Evolutionary conservation across 2,329 filamentous ascomycete species (phyloP), one percentile per base, ranked within the genome.

Genomic region (Parasarocladium wereldwijsianum): DNA sequence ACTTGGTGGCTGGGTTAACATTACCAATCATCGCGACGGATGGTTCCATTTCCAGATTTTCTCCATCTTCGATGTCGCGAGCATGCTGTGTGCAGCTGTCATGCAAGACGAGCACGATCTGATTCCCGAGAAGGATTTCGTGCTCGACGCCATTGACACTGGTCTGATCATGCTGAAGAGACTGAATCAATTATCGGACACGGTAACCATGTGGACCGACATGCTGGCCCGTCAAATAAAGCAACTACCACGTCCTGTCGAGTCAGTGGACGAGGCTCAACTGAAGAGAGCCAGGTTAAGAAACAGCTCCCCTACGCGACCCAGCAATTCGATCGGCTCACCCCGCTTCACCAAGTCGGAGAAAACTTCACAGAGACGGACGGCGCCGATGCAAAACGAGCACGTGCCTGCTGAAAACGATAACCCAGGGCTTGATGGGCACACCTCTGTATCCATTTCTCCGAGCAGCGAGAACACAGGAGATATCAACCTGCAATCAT

Each of bases 31-130:
- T 1, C 49, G 57, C 17, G 60, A 65, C 19, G 56, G 58, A 3
- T 58, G 63, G 15, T 61, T 65, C 19, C 60, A 66, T 34, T 55
- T 66, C 30, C 60, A 63, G 11, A 58, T 62, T 0, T 69, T 66
- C 31, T 50, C 56, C 4, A 52, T 66, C 16, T 66, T 68, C 32
- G 62, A 68, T 33, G 64, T 62, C 0, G 55, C 60, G 0, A 57
- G 62, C 1, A 50, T 62, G 18, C 43, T 67, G 3, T 64, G 58
- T 32, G 64, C 64, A 0, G 60, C 62, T 1, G 43, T 68, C 5
- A 54, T 64, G 7, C 63, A 67, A 36, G 64, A 67, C 22, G 38
- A 42, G 7, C 46, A 54, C 8, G 35, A 42, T 11, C 50, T 43
- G 5, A 50, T 64, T 3, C 50, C 52, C 2, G 24, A 27, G 5